These are phyloP conservation scores for Beauveria scarabaeidicola DNA, from an alignment of 2,329 filamentous ascomycete genomes.

Conservation along the genomic window DNA sequence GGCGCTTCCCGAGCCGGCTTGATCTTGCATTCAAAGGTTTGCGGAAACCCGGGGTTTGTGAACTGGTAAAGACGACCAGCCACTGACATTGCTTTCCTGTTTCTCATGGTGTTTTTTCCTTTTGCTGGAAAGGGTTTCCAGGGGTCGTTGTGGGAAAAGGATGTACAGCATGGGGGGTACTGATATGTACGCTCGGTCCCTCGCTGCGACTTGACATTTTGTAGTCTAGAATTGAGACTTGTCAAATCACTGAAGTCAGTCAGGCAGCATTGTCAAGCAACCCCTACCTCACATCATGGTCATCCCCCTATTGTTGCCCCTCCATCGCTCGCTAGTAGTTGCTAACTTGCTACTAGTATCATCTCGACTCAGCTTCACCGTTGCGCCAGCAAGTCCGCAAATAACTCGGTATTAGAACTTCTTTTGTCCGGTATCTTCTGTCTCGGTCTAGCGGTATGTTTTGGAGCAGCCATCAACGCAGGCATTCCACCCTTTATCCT, in stretches of 20 bases:
- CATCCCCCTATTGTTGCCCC: too few species aligned
- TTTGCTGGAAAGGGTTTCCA: background rate
- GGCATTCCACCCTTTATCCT: too few species aligned
- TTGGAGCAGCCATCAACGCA: too few species aligned
- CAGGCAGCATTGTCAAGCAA: too few species aligned
- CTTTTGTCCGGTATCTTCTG: too few species aligned
- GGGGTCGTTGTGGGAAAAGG: background rate
- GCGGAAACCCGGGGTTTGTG: background rate
- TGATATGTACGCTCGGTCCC: slow-evolving; percentile 3
- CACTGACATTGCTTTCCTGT: background rate
- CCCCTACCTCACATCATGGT: too few species aligned
- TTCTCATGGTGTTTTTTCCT: background rate
- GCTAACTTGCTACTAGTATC: too few species aligned
- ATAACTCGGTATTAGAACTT: too few species aligned
- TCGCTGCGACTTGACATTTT: background rate
- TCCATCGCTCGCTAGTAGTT: too few species aligned
- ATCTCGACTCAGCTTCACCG: too few species aligned
- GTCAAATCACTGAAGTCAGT: background rate
- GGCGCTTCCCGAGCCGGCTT: background rate
- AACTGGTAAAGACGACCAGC: background rate
- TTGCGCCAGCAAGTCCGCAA: too few species aligned
- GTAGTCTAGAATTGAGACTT: background rate
- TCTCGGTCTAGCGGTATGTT: too few species aligned
- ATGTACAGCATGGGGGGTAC: background rate
- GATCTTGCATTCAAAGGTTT: background rate